Evolutionary conservation across 2,329 filamentous ascomycete species (phyloP).

Genomic region (Fusarium longipes): DNA sequence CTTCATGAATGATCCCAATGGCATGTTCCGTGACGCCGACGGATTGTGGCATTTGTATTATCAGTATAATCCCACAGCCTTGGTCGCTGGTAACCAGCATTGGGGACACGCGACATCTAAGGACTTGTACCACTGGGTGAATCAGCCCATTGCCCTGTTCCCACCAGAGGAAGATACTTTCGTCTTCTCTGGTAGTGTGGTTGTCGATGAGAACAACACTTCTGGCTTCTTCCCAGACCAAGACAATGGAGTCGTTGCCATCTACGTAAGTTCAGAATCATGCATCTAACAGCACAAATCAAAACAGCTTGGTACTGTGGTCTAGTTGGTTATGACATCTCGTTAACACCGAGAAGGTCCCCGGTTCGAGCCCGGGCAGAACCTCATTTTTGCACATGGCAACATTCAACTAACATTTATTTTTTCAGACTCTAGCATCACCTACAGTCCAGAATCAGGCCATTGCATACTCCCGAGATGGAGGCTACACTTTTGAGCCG

Average conservation of each 20-base stretch:
- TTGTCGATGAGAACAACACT: conserved; percentile 72
- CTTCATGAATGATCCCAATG: conserved; percentile 74
- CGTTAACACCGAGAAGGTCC: too few species aligned
- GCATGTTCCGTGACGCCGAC: conserved; percentile 67
- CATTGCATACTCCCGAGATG: conserved; percentile 71
- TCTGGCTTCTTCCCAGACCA: conserved; percentile 73
- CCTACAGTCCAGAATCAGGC: conserved; percentile 61
- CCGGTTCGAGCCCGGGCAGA: too few species aligned
- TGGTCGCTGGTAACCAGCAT: conserved; percentile 68
- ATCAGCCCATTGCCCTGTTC: conserved; percentile 71
- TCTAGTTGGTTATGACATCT: too few species aligned
- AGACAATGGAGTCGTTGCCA: conserved; percentile 69
- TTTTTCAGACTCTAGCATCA: conserved; percentile 38
- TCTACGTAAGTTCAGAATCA: conserved; percentile 46
- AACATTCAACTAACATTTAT: too few species aligned
- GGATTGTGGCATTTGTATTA: conserved; percentile 74
- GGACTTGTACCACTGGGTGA: conserved; percentile 73
- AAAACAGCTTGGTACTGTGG: too few species aligned
- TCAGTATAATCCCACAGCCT: conserved; percentile 61
- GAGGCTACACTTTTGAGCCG: conserved; percentile 70
- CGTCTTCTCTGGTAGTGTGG: conserved; percentile 66
- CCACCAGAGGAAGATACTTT: conserved; percentile 57
- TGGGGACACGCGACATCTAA: conserved; percentile 74
- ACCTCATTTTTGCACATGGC: too few species aligned
- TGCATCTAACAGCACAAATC: background rate